Conservation (phyloP, 2,329 filamentous ascomycete species). For the Pseudogymnoascus sp. region DNA sequence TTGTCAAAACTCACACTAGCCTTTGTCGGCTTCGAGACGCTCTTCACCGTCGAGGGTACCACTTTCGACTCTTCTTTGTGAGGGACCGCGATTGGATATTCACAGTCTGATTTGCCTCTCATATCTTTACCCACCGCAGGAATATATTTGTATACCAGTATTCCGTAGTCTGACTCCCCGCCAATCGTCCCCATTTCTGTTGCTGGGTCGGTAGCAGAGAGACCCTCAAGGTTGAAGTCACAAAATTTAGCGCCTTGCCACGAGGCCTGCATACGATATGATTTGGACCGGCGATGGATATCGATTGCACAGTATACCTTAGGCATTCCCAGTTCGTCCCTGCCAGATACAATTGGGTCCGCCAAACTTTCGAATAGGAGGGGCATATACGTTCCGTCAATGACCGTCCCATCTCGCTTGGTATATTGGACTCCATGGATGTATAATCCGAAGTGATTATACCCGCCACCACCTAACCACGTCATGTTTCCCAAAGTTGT, state of each 20-base stretch:
- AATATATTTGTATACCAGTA: slow-evolving; percentile 49
- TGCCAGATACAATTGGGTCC: slow-evolving; percentile 48
- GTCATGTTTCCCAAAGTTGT: slow-evolving; percentile 42
- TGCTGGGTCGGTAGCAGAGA: slow-evolving; percentile 22
- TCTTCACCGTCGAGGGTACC: background rate
- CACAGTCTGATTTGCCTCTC: slow-evolving; percentile 42
- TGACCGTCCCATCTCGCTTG: slow-evolving; percentile 37
- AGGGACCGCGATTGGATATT: slow-evolving; percentile 35
- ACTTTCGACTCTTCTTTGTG: slow-evolving; percentile 22
- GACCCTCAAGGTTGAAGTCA: slow-evolving; percentile 29
- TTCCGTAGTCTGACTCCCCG: slow-evolving; percentile 30
- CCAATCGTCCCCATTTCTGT: slow-evolving; percentile 25
- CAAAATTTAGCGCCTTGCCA: slow-evolving; percentile 37
- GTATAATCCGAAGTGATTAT: slow-evolving; percentile 49
- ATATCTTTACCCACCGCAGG: slow-evolving; percentile 39
- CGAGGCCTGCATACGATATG: slow-evolving; percentile 33
- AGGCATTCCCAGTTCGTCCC: slow-evolving; percentile 49
- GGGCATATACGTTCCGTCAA: slow-evolving; percentile 43
- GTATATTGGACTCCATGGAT: slow-evolving; percentile 53
- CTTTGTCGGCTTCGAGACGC: slow-evolving; percentile 16
- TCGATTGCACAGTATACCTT: slow-evolving; percentile 40
- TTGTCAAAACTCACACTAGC: slow-evolving; percentile 40
- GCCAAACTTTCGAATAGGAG: slow-evolving; percentile 50
- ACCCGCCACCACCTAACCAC: slow-evolving; percentile 53
- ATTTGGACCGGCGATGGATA: slow-evolving; percentile 45